Percentiles rank a stretch among this genome's conserved stretches.
Evolutionary conservation across 768 basidiomycete species (phyloP).

Genomic region (Sistotremastrum niveocremeum): DNA sequence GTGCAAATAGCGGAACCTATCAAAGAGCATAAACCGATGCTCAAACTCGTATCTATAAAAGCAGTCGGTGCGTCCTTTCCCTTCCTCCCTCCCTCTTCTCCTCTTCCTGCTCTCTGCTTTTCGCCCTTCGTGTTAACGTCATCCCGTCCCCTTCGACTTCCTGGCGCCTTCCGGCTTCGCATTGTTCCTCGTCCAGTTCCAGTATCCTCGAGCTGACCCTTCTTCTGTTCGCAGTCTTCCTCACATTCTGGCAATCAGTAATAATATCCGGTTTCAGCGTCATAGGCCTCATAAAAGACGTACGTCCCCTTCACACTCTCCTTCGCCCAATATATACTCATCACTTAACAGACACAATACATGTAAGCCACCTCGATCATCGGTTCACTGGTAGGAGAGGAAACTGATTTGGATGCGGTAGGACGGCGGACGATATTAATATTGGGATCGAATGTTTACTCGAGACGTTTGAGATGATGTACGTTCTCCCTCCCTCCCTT

Average conservation of each 20-base stretch:
- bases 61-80: slow-evolving; percentile 39
- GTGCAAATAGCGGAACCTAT: slow-evolving; percentile 40
- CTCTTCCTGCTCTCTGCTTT: background rate
- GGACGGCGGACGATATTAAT: slow-evolving; percentile 63
- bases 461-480: slow-evolving; percentile 70
- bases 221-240: slow-evolving; percentile 49
- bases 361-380: background rate
- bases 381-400: background rate
- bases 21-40: slow-evolving; percentile 42
- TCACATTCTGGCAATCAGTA: slow-evolving; percentile 68
- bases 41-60: slow-evolving; percentile 62
- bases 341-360: slow-evolving; percentile 5
- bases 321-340: background rate
- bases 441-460: slow-evolving; percentile 56
- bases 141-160: too few relatives aligned
- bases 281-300: slow-evolving; percentile 51
- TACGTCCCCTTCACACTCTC: slow-evolving; percentile 20
- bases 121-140: too few relatives aligned
- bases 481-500: slow-evolving; percentile 14
- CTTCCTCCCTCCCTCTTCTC: slow-evolving; percentile 6
- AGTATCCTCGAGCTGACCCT: too few relatives aligned
- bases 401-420: slow-evolving; percentile 10
- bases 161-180: too few relatives aligned
- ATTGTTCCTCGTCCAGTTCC: too few relatives aligned
- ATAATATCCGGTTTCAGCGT: slow-evolving; percentile 42